Evolutionary conservation across 441 rosid species (phyloP).

Genomic region (Viola pubescens): DNA sequence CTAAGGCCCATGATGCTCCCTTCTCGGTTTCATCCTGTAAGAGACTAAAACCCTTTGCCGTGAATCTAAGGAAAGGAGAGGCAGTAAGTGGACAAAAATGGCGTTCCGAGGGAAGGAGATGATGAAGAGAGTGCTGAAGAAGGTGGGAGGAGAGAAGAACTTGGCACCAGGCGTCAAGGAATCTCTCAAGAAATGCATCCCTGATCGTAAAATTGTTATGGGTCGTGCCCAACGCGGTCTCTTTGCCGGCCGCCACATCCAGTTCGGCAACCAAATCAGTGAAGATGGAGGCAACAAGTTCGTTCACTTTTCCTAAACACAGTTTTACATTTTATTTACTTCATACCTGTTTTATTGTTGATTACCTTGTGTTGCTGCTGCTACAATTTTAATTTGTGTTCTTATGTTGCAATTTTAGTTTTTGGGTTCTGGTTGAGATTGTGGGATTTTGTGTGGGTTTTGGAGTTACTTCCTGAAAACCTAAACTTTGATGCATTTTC

Average conservation of each 20-base stretch:
- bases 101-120: constrained; percentile 83
- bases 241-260: constrained; percentile 87
- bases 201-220: constrained; percentile 70
- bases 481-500: too few species aligned
- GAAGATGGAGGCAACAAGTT: constrained; percentile 97
- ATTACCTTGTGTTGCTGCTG: not conserved
- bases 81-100: constrained; percentile 28
- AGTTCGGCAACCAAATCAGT: constrained; percentile 76
- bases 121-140: constrained; percentile 74
- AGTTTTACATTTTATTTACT: not conserved
- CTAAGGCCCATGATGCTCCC: too few species aligned
- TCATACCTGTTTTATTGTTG: not conserved
- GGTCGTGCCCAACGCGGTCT: constrained; percentile 79
- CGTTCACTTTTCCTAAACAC: constrained; percentile 1
- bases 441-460: too few species aligned
- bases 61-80: not conserved
- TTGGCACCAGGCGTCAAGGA: constrained; percentile 52
- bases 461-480: not conserved
- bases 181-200: constrained; percentile 58
- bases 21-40: too few species aligned
- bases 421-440: not conserved
- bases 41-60: too few species aligned
- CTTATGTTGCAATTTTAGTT: not conserved
- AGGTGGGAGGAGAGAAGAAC: constrained; percentile 58
- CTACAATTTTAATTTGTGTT: not conserved